Percentiles rank a stretch among this genome's conserved stretches.
Evolutionary conservation across 176 grass and related monocot genomes (phyloP).

Genomic region (Rhipidocladum racemiflorum): DNA sequence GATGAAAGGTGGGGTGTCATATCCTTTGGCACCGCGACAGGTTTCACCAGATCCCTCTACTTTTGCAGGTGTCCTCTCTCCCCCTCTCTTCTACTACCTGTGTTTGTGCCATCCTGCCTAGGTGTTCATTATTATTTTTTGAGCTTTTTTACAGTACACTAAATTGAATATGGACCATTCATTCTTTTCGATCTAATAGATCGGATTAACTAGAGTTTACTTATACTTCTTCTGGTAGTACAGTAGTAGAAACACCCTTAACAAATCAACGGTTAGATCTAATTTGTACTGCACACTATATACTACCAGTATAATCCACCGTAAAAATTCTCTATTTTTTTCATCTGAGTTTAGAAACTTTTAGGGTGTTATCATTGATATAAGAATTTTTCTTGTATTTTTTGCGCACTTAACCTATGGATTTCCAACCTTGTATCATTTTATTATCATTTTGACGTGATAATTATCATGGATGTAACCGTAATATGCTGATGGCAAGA

Average conservation of each 20-base stretch:
- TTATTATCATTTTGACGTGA: conserved; percentile 6
- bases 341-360: neutral
- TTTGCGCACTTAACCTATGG: neutral
- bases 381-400: neutral
- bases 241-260: no score
- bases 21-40: conserved; percentile 32
- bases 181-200: no score
- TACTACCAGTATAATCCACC: no score
- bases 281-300: no score
- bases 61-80: conserved; percentile 40
- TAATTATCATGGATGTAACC: neutral
- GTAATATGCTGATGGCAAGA: neutral
- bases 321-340: no score
- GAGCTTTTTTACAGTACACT: no score
- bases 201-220: no score
- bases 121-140: neutral
- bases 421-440: neutral
- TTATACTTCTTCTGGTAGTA: no score
- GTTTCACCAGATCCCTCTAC: conserved; percentile 48
- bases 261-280: no score
- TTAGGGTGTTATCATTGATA: neutral
- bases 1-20: conserved; percentile 58
- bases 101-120: neutral
- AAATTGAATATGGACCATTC: no score
- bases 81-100: neutral